Evolutionary conservation across 169 alveolate genomes (phyloP).

Genomic region (Plasmodium cynomolgi): DNA sequence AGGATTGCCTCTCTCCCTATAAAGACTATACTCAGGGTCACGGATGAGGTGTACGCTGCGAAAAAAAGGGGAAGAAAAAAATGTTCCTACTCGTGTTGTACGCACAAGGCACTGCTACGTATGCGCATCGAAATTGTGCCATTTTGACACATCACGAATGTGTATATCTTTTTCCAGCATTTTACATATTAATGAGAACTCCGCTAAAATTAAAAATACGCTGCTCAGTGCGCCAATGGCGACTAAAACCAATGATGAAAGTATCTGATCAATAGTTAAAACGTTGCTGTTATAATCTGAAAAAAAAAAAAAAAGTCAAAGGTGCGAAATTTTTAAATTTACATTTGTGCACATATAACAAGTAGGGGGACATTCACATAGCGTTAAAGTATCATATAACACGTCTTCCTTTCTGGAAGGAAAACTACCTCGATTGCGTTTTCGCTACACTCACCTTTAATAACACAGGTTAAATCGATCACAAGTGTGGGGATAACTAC

Average conservation of each 20-base stretch:
- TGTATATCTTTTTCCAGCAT: neutral
- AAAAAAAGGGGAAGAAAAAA: neutral
- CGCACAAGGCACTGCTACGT: neutral
- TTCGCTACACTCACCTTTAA: slow-evolving; percentile 30
- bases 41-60: slow-evolving; percentile 58
- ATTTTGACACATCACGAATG: neutral
- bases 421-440: neutral
- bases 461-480: slow-evolving; percentile 20
- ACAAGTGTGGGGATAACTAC: slow-evolving; percentile 34
- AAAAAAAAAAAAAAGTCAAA: neutral
- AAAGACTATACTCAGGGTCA: slow-evolving; percentile 53
- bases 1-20: slow-evolving; percentile 70
- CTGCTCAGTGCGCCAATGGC: slow-evolving; percentile 41
- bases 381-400: neutral
- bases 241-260: slow-evolving; percentile 7
- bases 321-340: neutral
- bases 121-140: neutral
- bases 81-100: neutral
- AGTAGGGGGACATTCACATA: neutral
- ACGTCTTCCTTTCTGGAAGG: neutral
- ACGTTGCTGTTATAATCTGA: slow-evolving; percentile 37
- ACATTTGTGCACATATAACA: neutral
- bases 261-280: slow-evolving; percentile 36
- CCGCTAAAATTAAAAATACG: slow-evolving; percentile 55
- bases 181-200: slow-evolving; percentile 56